Conservation (phyloP, 306 rosid genomes). For the Luffa acutangula region DNA sequence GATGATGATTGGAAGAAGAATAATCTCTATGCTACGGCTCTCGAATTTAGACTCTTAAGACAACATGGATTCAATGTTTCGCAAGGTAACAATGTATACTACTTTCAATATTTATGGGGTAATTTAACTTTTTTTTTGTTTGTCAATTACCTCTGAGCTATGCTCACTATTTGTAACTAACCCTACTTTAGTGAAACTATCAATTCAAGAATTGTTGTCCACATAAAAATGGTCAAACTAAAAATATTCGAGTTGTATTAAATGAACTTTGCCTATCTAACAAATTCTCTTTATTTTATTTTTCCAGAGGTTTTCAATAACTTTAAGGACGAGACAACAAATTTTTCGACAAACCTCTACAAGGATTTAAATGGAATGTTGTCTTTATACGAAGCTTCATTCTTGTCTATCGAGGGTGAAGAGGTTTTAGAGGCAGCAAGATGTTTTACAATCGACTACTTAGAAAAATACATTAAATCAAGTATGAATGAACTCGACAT, state of each 20-base stretch:
- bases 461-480: not conserved
- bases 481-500: not conserved
- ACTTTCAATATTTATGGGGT: too few species aligned
- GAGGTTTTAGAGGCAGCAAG: conserved; percentile 3
- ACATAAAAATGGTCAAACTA: too few species aligned
- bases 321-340: not conserved
- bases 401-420: conserved; percentile 9
- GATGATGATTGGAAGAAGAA: not conserved
- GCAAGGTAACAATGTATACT: not conserved
- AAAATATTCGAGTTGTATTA: too few species aligned
- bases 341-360: not conserved
- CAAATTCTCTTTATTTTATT: not conserved
- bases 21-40: not conserved
- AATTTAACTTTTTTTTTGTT: too few species aligned
- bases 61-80: not conserved
- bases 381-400: conserved; percentile 16
- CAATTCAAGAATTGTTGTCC: too few species aligned
- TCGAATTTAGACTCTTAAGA: not conserved
- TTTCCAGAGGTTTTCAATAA: conserved; percentile 7
- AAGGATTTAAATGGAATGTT: conserved; percentile 9
- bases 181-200: too few species aligned
- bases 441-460: not conserved
- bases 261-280: too few species aligned
- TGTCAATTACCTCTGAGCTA: too few species aligned
- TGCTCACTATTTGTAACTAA: too few species aligned